phyloP scores from a whole-genome alignment of 345 rosid genomes.

The Punica granatum region DNA sequence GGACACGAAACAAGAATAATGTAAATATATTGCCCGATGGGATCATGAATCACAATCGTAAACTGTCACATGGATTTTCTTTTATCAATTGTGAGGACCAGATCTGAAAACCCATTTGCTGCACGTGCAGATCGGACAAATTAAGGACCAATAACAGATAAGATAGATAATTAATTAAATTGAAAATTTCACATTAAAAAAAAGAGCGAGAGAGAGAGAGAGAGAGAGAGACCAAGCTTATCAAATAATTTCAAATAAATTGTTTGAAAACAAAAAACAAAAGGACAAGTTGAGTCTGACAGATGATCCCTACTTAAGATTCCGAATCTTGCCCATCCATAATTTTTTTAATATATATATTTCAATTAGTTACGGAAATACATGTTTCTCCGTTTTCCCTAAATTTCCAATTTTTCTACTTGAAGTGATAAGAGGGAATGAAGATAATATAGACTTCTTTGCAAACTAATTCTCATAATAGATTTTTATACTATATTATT shows the following conservation, averaged over 20 bases:
- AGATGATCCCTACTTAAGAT: not conserved
- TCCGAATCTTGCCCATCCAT: conserved; percentile 9
- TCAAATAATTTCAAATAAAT: not conserved
- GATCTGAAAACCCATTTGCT: not conserved
- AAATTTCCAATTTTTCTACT: no score
- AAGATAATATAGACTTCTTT: no score
- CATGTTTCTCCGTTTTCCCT: no score
- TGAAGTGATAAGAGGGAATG: no score
- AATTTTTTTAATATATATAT: no score
- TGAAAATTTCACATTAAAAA: not conserved
- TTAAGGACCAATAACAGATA: not conserved
- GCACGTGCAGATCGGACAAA: not conserved
- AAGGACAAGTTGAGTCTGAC: not conserved
- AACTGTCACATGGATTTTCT: not conserved
- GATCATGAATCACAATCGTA: not conserved
- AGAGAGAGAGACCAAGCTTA: not conserved
- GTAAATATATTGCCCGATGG: not conserved
- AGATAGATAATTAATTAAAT: not conserved
- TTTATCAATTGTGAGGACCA: not conserved
- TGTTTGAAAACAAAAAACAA: not conserved
- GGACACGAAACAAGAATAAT: not conserved
- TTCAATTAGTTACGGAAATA: no score
- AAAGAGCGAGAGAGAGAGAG: not conserved
- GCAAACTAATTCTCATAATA: no score
- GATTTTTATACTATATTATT: no score